These are phyloP conservation scores for Fraxinus anomala DNA, from an alignment of 257 asterid species.

Conservation along the genomic window DNA sequence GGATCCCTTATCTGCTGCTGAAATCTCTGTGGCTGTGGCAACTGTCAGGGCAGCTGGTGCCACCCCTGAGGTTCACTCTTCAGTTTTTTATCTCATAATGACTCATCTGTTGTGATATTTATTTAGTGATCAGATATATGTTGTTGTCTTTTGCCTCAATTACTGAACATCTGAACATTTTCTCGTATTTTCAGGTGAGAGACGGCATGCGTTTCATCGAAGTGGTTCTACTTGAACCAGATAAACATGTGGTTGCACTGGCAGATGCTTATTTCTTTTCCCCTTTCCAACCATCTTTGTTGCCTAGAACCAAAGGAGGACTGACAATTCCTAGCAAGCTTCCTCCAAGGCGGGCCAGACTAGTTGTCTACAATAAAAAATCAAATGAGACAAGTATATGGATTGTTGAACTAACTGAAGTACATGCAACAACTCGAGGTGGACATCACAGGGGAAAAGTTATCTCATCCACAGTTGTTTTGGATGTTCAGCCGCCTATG, in stretches of 20 bases:
- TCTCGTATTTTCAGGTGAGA: constrained; percentile 63
- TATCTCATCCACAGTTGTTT: constrained; percentile 67
- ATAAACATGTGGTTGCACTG: constrained; percentile 78
- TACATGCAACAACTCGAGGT: constrained; percentile 90
- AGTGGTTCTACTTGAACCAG: constrained; percentile 92
- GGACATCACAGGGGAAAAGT: constrained; percentile 98
- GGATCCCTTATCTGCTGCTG: constrained; percentile 92
- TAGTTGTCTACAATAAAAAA: constrained; percentile 81
- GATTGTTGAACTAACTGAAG: constrained; percentile 92
- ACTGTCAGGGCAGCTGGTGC: constrained; percentile 98
- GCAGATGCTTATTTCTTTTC: constrained; percentile 99
- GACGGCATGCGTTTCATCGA: constrained; percentile 95
- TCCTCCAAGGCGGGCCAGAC: constrained; percentile 91
- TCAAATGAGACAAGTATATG: constrained; percentile 92
- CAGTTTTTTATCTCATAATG: constrained; percentile 13
- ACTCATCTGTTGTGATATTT: constrained; percentile 8
- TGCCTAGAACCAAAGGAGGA: constrained; percentile 87
- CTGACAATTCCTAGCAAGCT: constrained; percentile 80
- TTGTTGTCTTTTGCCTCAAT: constrained; percentile 13
- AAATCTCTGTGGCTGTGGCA: constrained; percentile 88
- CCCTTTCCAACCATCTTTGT: constrained; percentile 89
- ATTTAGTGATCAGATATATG: neutral
- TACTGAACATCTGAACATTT: neutral
- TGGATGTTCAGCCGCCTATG: constrained; percentile 97
- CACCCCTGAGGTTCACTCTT: constrained; percentile 79